Percentiles rank a stretch among this genome's conserved stretches.
Evolutionary conservation across 306 rosid species (phyloP).

Genomic region (Pterocarpus macrocarpus): DNA sequence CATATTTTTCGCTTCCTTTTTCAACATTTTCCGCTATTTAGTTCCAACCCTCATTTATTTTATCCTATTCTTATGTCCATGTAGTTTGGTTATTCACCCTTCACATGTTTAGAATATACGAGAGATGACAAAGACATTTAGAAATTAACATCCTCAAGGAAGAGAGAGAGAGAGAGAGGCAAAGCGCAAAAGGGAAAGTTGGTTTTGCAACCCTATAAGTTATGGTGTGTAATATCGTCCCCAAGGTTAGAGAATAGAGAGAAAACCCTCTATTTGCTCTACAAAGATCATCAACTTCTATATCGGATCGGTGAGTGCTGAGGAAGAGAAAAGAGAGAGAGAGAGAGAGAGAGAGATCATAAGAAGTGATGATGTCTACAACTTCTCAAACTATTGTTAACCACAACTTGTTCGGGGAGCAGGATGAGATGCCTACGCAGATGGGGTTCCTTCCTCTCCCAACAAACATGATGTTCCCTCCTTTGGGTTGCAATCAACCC

Average conservation of each 20-base stretch:
- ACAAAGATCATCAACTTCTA: conserved; percentile 36
- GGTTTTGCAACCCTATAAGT: conserved; percentile 34
- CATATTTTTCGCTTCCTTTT: conserved; percentile 36
- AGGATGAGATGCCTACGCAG: conserved; percentile 58
- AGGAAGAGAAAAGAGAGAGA: neutral
- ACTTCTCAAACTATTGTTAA: conserved; percentile 61
- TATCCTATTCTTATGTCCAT: neutral
- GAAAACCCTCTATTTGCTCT: neutral
- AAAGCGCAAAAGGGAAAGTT: conserved; percentile 51
- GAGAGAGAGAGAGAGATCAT: neutral
- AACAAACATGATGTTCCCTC: conserved; percentile 60
- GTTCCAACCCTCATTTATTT: neutral
- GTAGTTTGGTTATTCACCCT: conserved; percentile 22
- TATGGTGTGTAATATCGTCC: conserved; percentile 8
- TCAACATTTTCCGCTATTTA: conserved; percentile 18
- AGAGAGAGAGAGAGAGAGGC: conserved; percentile 26
- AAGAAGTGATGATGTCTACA: conserved; percentile 53
- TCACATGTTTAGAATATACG: conserved; percentile 11
- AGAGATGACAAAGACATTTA: conserved; percentile 23
- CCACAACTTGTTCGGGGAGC: conserved; percentile 68
- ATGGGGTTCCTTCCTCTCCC: conserved; percentile 78
- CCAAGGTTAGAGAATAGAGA: neutral
- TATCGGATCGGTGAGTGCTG: neutral
- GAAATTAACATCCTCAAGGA: neutral
- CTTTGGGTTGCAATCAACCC: conserved; percentile 67